Conservation (phyloP, 2,329 filamentous ascomycete genomes). For the Penicillium sp. region DNA sequence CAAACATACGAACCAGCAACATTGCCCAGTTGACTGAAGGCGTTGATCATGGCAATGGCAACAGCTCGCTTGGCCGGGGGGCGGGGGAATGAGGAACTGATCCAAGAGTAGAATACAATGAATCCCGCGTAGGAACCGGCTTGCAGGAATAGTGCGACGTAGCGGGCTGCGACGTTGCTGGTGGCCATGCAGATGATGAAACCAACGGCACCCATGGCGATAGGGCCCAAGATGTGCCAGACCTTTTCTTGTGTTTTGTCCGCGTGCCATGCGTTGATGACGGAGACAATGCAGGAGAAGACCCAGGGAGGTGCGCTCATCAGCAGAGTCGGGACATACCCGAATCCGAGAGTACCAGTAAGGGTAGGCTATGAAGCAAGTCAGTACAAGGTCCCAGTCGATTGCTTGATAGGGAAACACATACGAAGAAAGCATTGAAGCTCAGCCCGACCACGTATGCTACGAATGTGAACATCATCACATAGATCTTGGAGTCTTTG, state of each 20-base stretch:
- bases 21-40: constrained; percentile 58
- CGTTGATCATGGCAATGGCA: constrained; percentile 72
- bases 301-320: constrained; percentile 50
- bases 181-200: constrained; percentile 62
- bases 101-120: constrained; percentile 31
- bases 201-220: constrained; percentile 53
- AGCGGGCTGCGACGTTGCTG: constrained; percentile 54
- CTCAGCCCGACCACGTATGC: constrained; percentile 59
- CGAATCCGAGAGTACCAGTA: constrained; percentile 25
- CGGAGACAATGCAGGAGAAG: constrained; percentile 57
- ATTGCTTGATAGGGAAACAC: background rate
- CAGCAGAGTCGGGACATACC: constrained; percentile 26
- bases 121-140: constrained; percentile 55
- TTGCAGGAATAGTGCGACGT: constrained; percentile 60
- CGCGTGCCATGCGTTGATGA: constrained; percentile 55
- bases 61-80: constrained; percentile 71
- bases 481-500: constrained; percentile 60
- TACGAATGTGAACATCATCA: constrained; percentile 62
- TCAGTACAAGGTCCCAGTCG: background rate
- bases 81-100: constrained; percentile 55
- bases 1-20: constrained; percentile 63
- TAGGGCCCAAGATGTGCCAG: constrained; percentile 57
- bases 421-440: constrained; percentile 57
- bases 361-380: constrained; percentile 18
- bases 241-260: constrained; percentile 52